Conservation (phyloP, 2,329 filamentous ascomycete species). For the Tolypocladium endophyticum region DNA sequence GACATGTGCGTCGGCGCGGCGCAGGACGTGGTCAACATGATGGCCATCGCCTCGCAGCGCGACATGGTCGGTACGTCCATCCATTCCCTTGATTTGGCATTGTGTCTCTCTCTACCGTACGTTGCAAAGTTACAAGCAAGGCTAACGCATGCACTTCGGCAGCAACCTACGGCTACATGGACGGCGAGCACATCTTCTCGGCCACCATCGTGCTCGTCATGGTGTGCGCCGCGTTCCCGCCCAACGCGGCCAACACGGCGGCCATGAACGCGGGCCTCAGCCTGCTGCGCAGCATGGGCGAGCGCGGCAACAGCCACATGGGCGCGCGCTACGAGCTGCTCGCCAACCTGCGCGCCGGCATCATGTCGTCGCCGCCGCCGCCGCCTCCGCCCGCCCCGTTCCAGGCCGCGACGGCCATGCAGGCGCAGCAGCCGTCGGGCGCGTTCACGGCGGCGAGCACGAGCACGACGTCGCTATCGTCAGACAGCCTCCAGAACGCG, state of each 20-base stretch:
- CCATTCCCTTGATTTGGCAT: no score
- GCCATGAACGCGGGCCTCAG: slow-evolving; percentile 35
- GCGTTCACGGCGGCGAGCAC: background rate
- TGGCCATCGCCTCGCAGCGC: slow-evolving; percentile 9
- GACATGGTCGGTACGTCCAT: slow-evolving; percentile 24
- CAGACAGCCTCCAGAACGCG: background rate
- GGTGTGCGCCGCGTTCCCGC: slow-evolving; percentile 41
- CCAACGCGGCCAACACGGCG: slow-evolving; percentile 25
- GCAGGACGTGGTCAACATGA: slow-evolving; percentile 26
- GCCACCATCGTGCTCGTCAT: slow-evolving; percentile 43
- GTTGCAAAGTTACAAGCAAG: background rate
- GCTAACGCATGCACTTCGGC: slow-evolving; percentile 4
- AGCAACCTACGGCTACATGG: slow-evolving; percentile 47
- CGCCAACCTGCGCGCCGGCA: slow-evolving; percentile 13
- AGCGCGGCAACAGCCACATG: slow-evolving; percentile 41
- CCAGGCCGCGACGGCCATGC: background rate
- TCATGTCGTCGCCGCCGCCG: slow-evolving; percentile 7
- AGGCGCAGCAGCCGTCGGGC: background rate
- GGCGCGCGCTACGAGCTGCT: slow-evolving; percentile 15
- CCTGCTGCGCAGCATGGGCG: slow-evolving; percentile 38
- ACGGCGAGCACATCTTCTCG: slow-evolving; percentile 44
- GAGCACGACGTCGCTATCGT: background rate
- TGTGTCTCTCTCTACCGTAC: no score
- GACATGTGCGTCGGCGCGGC: slow-evolving; percentile 40
- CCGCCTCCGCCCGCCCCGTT: background rate